Conservation (phyloP, 2,329 filamentous ascomycete species). For the Coniella lustricola region DNA sequence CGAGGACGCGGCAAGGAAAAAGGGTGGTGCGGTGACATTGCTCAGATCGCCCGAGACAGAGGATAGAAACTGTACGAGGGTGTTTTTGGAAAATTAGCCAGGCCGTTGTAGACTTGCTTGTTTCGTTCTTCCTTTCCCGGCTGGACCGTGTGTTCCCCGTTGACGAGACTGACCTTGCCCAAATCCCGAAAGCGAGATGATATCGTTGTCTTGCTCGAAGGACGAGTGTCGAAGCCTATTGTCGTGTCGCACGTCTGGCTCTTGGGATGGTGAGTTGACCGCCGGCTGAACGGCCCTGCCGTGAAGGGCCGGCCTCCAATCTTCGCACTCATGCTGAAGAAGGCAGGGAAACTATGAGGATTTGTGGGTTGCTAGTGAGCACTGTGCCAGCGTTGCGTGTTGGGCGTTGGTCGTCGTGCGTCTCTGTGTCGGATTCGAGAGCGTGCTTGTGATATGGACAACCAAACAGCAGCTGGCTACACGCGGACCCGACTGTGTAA, state of each 20-base stretch:
- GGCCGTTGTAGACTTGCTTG: background rate
- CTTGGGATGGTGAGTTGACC: slow-evolving; percentile 5
- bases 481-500: too few species aligned
- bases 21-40: slow-evolving; percentile 44
- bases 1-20: slow-evolving; percentile 40
- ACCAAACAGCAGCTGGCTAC: too few species aligned
- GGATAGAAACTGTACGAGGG: slow-evolving; percentile 23
- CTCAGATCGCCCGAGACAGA: slow-evolving; percentile 42
- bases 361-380: too few species aligned
- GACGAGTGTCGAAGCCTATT: background rate
- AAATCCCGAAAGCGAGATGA: slow-evolving; percentile 26
- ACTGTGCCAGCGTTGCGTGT: too few species aligned
- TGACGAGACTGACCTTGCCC: slow-evolving; percentile 21
- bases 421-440: too few species aligned
- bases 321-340: slow-evolving; percentile 11
- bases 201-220: slow-evolving; percentile 10
- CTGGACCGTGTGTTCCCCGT: background rate
- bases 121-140: background rate
- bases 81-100: background rate
- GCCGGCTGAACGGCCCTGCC: slow-evolving; percentile 12
- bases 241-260: background rate
- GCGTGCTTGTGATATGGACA: too few species aligned
- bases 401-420: too few species aligned
- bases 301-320: slow-evolving; percentile 8
- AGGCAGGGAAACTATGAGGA: too few species aligned